Evolutionary conservation across 805 yeast genomes (phyloP), one percentile per base, ranked within the genome.

Genomic region (Sungouiozyma intestinalis): DNA sequence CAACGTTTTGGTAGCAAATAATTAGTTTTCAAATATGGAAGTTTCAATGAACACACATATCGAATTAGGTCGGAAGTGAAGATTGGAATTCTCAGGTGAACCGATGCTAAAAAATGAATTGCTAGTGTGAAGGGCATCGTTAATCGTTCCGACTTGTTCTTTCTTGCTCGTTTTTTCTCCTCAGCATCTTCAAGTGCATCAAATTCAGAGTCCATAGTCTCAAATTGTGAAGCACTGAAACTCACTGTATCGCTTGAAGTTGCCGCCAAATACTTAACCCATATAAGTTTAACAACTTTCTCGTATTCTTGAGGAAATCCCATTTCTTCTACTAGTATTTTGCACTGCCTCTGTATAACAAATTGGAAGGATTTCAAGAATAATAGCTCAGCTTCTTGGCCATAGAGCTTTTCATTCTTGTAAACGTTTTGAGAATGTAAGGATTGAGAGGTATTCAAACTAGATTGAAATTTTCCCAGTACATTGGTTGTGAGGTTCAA

Each of bases 91-190:
- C 68, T 64, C 47, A 76, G 49, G 43, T 69, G 67, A 7, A 72
- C 46, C n/a, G 73, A 53, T 2, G 79, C 73, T 38, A 78, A 43
- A 53, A 79, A 80, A 16, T 77, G 58, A 1, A 79, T 51, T 5
- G 69, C 51, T 3, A 70, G 20, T 1, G 64, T 41, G 20, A 63
- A 42, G 7, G 46, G 41, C 39, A 58, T 48, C 36, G 52, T 48
- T 17, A 59, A 38, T 35, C 50, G 42, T 15, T 47, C n/a, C 20
- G 39, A 40, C 14, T 45, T 40, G 4, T 33, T 16, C 16, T 14
- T 43, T 6, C 19, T 35, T 13, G 4, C n/a, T n/a, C 14, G 16
- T 27, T 18, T 8, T n/a, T 32, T 16, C 15, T 32, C 40, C 21
- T 21, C n/a, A 20, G 16, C 31, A 9, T 3, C 14, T 16, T 14